These are phyloP conservation scores for Lepidium aucheri DNA, from an alignment of 345 rosid genomes.

Conservation along the genomic window DNA sequence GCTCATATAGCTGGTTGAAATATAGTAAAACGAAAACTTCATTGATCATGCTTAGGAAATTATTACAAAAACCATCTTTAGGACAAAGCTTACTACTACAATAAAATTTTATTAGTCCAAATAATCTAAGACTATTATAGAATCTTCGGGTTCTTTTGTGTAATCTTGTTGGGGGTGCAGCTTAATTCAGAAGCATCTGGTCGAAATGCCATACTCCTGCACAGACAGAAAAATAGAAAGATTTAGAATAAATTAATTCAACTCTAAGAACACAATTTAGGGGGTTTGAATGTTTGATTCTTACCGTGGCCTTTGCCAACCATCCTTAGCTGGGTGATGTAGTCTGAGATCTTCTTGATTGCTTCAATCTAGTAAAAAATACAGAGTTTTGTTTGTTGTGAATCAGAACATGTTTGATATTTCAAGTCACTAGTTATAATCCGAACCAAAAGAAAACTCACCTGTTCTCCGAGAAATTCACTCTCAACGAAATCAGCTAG, in stretches of 20 bases:
- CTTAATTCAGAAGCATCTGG: conserved; percentile 53
- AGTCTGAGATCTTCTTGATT: conserved; percentile 76
- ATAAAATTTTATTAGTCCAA: conserved; percentile 18
- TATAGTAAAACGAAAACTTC: background rate
- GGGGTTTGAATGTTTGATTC: background rate
- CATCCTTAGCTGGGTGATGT: conserved; percentile 73
- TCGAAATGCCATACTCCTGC: conserved; percentile 95
- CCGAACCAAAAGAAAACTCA: background rate
- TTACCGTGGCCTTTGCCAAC: conserved; percentile 95
- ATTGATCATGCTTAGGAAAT: conserved; percentile 12
- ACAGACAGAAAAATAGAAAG: background rate
- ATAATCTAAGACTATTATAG: conserved; percentile 7
- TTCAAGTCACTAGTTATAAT: background rate
- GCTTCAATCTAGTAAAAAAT: conserved; percentile 49
- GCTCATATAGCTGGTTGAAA: background rate
- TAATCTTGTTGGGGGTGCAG: conserved; percentile 2
- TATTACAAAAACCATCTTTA: conserved; percentile 23
- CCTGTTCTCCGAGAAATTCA: conserved; percentile 71
- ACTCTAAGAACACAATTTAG: background rate
- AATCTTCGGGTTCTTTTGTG: conserved; percentile 20
- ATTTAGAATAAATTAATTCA: background rate
- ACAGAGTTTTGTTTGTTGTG: too few relatives aligned
- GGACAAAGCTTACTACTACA: conserved; percentile 23
- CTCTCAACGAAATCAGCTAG: conserved; percentile 62
- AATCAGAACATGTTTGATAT: background rate